phyloP scores from a whole-genome alignment of 2,329 filamentous ascomycete genomes.

The Podosphaera aphanis region DNA sequence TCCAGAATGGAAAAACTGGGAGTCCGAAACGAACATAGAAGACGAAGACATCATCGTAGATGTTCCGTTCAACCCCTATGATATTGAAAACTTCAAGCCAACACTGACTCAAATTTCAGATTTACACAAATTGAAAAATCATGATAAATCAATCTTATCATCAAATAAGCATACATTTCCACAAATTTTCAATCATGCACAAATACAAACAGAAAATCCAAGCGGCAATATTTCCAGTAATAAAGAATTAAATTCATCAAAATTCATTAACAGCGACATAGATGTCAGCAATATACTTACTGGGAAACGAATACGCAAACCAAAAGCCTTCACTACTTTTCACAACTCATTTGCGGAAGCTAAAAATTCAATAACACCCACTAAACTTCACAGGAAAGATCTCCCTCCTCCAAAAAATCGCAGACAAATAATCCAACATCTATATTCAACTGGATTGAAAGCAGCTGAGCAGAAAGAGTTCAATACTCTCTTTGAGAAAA shows the following conservation, averaged over 20 bases:
- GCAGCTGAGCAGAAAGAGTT: background rate
- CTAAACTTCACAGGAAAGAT: background rate
- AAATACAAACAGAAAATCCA: too few species aligned
- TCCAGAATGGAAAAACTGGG: too few species aligned
- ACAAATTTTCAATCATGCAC: too few species aligned
- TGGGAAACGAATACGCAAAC: background rate
- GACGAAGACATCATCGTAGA: too few species aligned
- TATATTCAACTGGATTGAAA: background rate
- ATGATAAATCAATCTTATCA: too few species aligned
- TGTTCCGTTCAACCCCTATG: too few species aligned
- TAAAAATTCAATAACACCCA: background rate
- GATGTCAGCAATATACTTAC: background rate
- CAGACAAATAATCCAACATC: background rate
- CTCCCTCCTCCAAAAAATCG: background rate
- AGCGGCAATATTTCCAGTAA: too few species aligned
- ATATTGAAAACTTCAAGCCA: too few species aligned
- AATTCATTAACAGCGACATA: background rate
- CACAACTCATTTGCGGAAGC: background rate
- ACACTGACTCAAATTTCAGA: too few species aligned
- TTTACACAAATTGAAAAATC: too few species aligned
- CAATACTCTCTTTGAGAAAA: background rate
- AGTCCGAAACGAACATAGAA: too few species aligned
- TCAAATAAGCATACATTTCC: too few species aligned
- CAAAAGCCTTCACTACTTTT: background rate
- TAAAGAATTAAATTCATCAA: background rate